These are phyloP conservation scores for Salvia hispanica DNA, from an alignment of 257 asterid genomes.

Conservation along the genomic window DNA sequence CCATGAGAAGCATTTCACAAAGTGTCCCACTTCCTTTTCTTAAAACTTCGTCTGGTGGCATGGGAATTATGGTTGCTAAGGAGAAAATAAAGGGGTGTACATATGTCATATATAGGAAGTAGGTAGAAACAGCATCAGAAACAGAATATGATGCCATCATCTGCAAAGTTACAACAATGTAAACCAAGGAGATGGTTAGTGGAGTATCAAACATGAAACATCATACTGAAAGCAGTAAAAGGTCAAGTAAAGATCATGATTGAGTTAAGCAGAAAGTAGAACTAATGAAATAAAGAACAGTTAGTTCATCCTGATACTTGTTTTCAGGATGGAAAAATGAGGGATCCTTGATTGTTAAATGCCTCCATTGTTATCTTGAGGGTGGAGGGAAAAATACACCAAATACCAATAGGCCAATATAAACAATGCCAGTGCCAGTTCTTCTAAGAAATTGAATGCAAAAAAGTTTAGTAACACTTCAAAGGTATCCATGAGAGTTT, in stretches of 20 bases:
- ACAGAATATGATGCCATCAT: slow-evolving; percentile 99
- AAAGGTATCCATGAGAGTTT: slow-evolving; percentile 18
- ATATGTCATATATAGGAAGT: slow-evolving; percentile 94
- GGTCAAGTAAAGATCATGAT: slow-evolving; percentile 11
- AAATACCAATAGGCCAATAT: background rate
- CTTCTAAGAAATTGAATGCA: slow-evolving; percentile 7
- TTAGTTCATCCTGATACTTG: slow-evolving; percentile 18
- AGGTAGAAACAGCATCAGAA: slow-evolving; percentile 98
- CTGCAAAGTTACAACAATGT: slow-evolving; percentile 55
- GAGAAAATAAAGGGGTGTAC: slow-evolving; percentile 99
- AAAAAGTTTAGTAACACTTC: slow-evolving; percentile 9
- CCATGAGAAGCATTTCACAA: slow-evolving; percentile 99
- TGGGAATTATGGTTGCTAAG: slow-evolving; percentile 95
- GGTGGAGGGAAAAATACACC: slow-evolving; percentile 18
- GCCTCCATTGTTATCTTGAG: background rate
- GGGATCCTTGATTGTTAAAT: slow-evolving; percentile 7
- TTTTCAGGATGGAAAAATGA: slow-evolving; percentile 25
- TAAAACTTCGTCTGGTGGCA: slow-evolving; percentile 99
- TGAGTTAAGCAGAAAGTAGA: background rate
- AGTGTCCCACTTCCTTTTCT: slow-evolving; percentile 99
- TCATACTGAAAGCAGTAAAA: slow-evolving; percentile 16
- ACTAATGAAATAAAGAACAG: background rate
- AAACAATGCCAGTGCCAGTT: slow-evolving; percentile 26
- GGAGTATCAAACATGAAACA: slow-evolving; percentile 24
- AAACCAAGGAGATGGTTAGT: slow-evolving; percentile 13